A percentile compares a stretch with the other conserved stretches of the same genome.
Evolutionary conservation across 2,329 filamentous ascomycete species (phyloP).

Genomic region (Raffaelea ambrosiae): DNA sequence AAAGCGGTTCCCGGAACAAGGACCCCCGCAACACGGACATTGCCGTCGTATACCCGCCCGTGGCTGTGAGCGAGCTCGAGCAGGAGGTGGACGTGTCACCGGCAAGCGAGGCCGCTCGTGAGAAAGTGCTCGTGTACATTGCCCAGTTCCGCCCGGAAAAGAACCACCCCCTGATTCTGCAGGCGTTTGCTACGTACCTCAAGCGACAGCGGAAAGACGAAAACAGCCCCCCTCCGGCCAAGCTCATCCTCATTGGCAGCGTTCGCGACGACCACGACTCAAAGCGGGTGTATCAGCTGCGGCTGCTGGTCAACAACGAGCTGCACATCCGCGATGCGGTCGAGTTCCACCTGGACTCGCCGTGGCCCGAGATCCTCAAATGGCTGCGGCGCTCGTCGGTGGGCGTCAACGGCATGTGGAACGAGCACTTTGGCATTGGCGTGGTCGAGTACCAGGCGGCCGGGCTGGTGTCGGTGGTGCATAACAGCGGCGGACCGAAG

Average conservation of each 20-base stretch:
- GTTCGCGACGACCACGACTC: constrained; percentile 79
- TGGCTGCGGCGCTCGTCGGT: constrained; percentile 71
- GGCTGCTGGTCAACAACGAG: constrained; percentile 80
- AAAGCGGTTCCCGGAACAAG: constrained; percentile 17
- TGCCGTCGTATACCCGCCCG: constrained; percentile 81
- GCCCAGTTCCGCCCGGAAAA: constrained; percentile 97
- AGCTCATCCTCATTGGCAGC: constrained; percentile 78
- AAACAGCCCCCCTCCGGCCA: constrained; percentile 37
- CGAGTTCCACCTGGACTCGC: constrained; percentile 81
- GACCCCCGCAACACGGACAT: constrained; percentile 33
- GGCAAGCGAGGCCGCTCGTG: constrained; percentile 59
- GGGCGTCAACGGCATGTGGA: constrained; percentile 98
- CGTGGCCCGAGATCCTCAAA: constrained; percentile 77
- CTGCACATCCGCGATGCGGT: constrained; percentile 76
- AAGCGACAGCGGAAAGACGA: constrained; percentile 27
- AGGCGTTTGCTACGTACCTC: constrained; percentile 73
- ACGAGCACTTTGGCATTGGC: constrained; percentile 97
- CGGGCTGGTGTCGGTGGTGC: constrained; percentile 85
- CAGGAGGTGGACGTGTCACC: constrained; percentile 62
- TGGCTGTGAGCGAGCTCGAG: constrained; percentile 78
- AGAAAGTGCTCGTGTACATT: constrained; percentile 77
- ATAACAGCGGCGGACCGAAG: constrained; percentile 88
- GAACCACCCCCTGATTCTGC: constrained; percentile 81
- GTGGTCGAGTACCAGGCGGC: constrained; percentile 98
- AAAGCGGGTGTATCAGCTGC: constrained; percentile 78